These are phyloP conservation scores for Endocarpon pusillum DNA, from an alignment of 495 filamentous ascomycete genomes.

Conservation along the genomic window DNA sequence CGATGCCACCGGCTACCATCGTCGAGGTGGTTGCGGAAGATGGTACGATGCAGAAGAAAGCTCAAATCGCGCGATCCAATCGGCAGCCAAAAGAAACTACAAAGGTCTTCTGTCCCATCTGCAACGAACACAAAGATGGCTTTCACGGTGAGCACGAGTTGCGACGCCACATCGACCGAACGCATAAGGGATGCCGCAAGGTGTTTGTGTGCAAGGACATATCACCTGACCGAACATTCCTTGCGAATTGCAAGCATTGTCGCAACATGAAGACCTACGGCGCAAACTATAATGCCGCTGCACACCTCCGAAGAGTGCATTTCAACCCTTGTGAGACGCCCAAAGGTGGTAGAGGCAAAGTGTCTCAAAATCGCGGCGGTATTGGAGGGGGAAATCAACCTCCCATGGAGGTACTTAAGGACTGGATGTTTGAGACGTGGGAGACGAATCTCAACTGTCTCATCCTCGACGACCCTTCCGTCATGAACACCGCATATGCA, in stretches of 20 bases:
- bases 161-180: conserved; percentile 65
- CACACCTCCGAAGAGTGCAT: conserved; percentile 77
- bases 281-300: conserved; percentile 90
- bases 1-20: too few relatives aligned
- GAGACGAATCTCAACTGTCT: too few relatives aligned
- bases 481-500: conserved; percentile 16
- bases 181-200: conserved; percentile 55
- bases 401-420: conserved; percentile 61
- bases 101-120: conserved; percentile 58
- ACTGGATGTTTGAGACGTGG: conserved; percentile 71
- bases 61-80: conserved; percentile 49
- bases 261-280: conserved; percentile 62
- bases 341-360: conserved; percentile 33
- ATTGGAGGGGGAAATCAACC: conserved; percentile 75
- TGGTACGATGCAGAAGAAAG: conserved; percentile 40
- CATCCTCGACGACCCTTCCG: conserved; percentile 35
- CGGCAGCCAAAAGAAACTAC: conserved; percentile 61
- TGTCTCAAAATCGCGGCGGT: conserved; percentile 52
- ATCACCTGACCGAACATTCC: conserved; percentile 38
- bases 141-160: conserved; percentile 93
- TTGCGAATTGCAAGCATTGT: conserved; percentile 82
- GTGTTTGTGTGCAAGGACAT: conserved; percentile 71
- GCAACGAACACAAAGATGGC: conserved; percentile 62
- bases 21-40: conserved; percentile 37
- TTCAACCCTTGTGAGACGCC: conserved; percentile 53